Percentiles rank a stretch among this genome's conserved stretches.
Evolutionary conservation across 1,284 basidiomycete genomes (phyloP).

Genomic region (Coriolopsis trogii): DNA sequence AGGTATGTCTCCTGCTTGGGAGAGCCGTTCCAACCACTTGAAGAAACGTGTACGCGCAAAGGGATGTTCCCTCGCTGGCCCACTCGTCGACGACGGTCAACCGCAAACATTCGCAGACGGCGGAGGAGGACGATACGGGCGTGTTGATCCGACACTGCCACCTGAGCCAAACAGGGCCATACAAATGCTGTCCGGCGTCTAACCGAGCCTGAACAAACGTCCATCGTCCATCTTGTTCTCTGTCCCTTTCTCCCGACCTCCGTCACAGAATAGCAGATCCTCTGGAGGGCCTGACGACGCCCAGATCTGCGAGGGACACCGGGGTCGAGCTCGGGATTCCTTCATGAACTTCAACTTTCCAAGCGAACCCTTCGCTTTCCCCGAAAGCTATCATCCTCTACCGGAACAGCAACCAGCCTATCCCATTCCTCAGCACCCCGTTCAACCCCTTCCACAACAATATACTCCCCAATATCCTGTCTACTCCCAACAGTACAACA

Average conservation of each 20-base stretch:
- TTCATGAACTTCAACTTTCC: conserved; percentile 26
- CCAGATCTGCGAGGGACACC: no score
- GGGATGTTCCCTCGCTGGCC: background rate
- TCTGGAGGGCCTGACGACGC: background rate
- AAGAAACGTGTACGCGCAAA: conserved; percentile 4
- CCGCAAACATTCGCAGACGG: background rate
- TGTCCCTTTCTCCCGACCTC: conserved; percentile 9
- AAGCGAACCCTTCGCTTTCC: conserved; percentile 21
- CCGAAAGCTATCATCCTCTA: conserved; percentile 4
- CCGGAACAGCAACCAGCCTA: background rate
- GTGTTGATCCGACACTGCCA: conserved; percentile 22
- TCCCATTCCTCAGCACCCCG: conserved; percentile 2
- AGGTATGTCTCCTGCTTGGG: no score
- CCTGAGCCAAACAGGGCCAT: conserved; percentile 25
- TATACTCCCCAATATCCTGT: background rate
- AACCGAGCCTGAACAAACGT: conserved; percentile 21
- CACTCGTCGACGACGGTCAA: no score
- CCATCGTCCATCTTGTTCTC: conserved; percentile 20
- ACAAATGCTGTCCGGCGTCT: conserved; percentile 22
- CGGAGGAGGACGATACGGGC: conserved; percentile 14
- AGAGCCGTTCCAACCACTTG: no score
- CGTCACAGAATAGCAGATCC: background rate
- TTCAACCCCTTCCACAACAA: background rate
- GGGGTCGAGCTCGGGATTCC: conserved; percentile 18
- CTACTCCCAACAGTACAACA: background rate